Conservation (phyloP, 495 filamentous ascomycete genomes). For the Lentithecium fluviatile region DNA sequence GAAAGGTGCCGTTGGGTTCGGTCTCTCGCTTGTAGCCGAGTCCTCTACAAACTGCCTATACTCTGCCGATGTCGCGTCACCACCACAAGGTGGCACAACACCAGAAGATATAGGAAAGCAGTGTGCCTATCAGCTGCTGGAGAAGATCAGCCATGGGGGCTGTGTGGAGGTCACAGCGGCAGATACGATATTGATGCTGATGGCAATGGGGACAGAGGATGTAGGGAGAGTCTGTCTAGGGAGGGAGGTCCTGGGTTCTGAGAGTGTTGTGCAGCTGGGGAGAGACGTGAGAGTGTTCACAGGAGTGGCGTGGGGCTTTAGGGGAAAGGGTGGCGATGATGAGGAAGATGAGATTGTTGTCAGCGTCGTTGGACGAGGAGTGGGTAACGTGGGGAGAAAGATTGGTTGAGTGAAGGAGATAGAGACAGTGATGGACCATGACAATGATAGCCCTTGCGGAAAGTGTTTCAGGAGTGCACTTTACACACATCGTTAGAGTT, state of each 20-base stretch:
- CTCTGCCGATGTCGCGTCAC: conserved; percentile 80
- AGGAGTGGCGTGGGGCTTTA: conserved; percentile 79
- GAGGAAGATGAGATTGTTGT: conserved; percentile 72
- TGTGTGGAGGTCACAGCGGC: conserved; percentile 70
- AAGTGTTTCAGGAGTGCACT: too few relatives aligned
- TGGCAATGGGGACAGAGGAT: conserved; percentile 90
- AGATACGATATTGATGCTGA: conserved; percentile 73
- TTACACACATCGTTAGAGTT: too few relatives aligned
- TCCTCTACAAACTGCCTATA: conserved; percentile 80
- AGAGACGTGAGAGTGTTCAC: conserved; percentile 85
- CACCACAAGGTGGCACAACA: conserved; percentile 73
- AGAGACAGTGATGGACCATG: background rate
- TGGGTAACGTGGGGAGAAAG: conserved; percentile 94
- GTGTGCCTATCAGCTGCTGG: conserved; percentile 86
- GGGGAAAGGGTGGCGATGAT: conserved; percentile 67
- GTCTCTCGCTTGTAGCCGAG: conserved; percentile 86
- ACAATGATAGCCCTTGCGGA: background rate
- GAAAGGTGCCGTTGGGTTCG: conserved; percentile 82
- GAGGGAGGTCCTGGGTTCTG: conserved; percentile 75
- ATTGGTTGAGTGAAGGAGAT: conserved; percentile 62
- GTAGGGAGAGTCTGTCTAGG: conserved; percentile 65
- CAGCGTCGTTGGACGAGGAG: conserved; percentile 87
- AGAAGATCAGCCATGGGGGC: conserved; percentile 76
- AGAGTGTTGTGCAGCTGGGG: conserved; percentile 73
- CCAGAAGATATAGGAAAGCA: conserved; percentile 88